A percentile compares a stretch with the other conserved stretches of the same genome.
phyloP scores from a whole-genome alignment of 2,329 filamentous ascomycete species.

The Cryphonectria japonica region DNA sequence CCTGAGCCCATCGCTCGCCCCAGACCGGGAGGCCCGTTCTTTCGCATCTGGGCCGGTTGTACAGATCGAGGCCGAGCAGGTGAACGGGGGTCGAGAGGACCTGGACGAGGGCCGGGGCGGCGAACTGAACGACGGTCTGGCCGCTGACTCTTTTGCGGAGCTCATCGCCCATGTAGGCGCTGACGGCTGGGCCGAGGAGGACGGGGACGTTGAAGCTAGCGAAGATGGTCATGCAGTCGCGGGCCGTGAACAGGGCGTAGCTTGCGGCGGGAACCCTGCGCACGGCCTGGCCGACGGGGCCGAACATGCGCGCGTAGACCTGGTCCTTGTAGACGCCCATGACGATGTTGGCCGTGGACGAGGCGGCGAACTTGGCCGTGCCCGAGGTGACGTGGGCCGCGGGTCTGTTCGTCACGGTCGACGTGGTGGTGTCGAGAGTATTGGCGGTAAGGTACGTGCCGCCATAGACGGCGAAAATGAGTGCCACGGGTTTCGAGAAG shows the following conservation, averaged over 20 bases:
- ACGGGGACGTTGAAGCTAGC: conserved; percentile 90
- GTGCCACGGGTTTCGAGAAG: conserved; percentile 66
- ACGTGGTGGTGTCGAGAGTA: conserved; percentile 76
- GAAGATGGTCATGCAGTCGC: conserved; percentile 89
- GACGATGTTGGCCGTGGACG: conserved; percentile 79
- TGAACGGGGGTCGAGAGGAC: conserved; percentile 82
- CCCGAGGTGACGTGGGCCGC: conserved; percentile 72
- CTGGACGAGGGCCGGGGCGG: conserved; percentile 79
- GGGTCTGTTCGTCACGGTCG: conserved; percentile 62
- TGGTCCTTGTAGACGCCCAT: conserved; percentile 90
- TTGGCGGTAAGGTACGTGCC: conserved; percentile 92
- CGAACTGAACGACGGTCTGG: conserved; percentile 74
- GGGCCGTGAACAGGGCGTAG: conserved; percentile 77
- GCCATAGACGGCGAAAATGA: conserved; percentile 78
- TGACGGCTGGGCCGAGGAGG: conserved; percentile 72
- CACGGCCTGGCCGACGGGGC: conserved; percentile 55
- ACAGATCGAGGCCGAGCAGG: conserved; percentile 81
- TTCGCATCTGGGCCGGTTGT: conserved; percentile 66
- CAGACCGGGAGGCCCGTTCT: conserved; percentile 44
- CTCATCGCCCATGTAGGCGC: conserved; percentile 56
- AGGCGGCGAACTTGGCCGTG: conserved; percentile 78
- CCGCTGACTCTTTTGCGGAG: conserved; percentile 55
- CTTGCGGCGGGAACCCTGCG: conserved; percentile 69
- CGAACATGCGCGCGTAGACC: conserved; percentile 82
- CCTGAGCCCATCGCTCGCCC: conserved; percentile 65